Percentiles rank a stretch among this genome's conserved stretches.
phyloP scores from a whole-genome alignment of 2,329 filamentous ascomycete genomes.

The Neofusicoccum cordaticola region DNA sequence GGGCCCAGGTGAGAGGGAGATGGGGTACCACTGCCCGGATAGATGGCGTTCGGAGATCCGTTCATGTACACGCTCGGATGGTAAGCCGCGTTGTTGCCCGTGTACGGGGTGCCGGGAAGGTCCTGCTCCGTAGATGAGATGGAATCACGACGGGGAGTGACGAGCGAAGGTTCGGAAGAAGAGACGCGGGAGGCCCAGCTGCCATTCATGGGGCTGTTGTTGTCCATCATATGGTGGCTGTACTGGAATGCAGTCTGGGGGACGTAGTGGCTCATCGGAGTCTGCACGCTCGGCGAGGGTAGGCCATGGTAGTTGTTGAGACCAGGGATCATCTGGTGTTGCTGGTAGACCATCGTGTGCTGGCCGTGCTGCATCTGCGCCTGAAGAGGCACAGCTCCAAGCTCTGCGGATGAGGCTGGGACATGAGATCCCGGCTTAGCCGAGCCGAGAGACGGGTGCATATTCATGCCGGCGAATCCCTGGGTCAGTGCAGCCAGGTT shows the following conservation, averaged over 20 bases:
- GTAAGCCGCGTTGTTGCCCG: constrained; percentile 28
- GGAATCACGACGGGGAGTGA: constrained; percentile 52
- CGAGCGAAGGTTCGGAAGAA: constrained; percentile 48
- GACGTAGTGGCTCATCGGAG: constrained; percentile 43
- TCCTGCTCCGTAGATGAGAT: constrained; percentile 54
- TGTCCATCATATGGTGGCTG: constrained; percentile 41
- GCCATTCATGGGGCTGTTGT: constrained; percentile 45
- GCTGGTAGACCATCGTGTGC: constrained; percentile 37
- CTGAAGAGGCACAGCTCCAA: constrained; percentile 29
- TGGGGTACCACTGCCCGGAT: constrained; percentile 48
- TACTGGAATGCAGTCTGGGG: constrained; percentile 45
- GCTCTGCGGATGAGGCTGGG: constrained; percentile 34
- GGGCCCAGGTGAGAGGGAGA: constrained; percentile 48
- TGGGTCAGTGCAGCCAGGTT: constrained; percentile 17
- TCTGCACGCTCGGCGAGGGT: constrained; percentile 44
- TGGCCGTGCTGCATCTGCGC: constrained; percentile 29
- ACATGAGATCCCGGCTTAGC: constrained; percentile 34
- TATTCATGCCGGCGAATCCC: constrained; percentile 18
- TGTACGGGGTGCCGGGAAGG: constrained; percentile 48
- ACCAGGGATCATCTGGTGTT: constrained; percentile 32
- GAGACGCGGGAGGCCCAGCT: constrained; percentile 47
- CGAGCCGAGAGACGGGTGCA: constrained; percentile 24
- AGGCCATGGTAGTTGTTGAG: constrained; percentile 32
- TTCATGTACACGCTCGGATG: constrained; percentile 48
- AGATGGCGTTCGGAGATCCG: constrained; percentile 49